A percentile compares a stretch with the other conserved stretches of the same genome.
Conservation (phyloP, 2,329 filamentous ascomycete species). For the Nemania bipapillata region DNA sequence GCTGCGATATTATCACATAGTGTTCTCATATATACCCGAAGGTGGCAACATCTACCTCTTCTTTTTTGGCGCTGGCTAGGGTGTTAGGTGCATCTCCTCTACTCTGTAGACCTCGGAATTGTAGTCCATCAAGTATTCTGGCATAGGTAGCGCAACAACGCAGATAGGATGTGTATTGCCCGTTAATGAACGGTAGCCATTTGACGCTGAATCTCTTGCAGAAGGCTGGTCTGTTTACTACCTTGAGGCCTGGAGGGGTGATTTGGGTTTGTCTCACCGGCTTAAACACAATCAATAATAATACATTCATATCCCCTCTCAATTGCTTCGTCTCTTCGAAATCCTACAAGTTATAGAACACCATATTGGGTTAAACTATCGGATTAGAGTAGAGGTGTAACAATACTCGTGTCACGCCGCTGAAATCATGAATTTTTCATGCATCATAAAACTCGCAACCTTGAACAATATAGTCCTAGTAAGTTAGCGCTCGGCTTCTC, state of each 20-base stretch:
- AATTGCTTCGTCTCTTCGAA: not conserved
- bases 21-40: constrained; percentile 32
- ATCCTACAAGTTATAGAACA: not conserved
- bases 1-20: constrained; percentile 17
- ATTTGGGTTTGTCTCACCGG: not conserved
- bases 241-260: not conserved
- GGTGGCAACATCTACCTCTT: constrained; percentile 35
- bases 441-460: not conserved
- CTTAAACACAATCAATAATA: not conserved
- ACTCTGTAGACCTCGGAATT: constrained; percentile 5
- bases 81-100: constrained; percentile 18
- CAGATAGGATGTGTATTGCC: not conserved
- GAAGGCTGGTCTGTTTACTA: constrained; percentile 2
- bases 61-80: constrained; percentile 28
- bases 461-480: not conserved
- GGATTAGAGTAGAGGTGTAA: not conserved
- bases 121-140: constrained; percentile 19
- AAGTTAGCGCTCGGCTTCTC: not conserved
- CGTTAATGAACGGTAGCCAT: not conserved
- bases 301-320: not conserved
- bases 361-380: not conserved
- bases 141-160: constrained; percentile 15
- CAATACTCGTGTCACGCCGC: not conserved
- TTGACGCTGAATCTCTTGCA: not conserved
- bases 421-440: not conserved